These are phyloP conservation scores for Buddleja alternifolia DNA, from an alignment of 257 asterid genomes.

Conservation along the genomic window DNA sequence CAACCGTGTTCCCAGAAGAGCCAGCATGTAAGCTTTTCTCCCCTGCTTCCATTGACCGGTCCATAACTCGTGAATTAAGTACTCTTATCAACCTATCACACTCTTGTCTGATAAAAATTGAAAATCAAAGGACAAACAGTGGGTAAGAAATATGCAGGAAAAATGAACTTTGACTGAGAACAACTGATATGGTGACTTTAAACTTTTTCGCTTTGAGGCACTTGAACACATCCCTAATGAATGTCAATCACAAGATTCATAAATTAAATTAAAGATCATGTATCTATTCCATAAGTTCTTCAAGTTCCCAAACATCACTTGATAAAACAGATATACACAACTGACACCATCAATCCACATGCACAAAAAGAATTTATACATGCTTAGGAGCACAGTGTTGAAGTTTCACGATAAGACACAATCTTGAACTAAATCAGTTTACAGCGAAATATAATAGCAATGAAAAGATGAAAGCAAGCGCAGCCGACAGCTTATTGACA, in stretches of 20 bases:
- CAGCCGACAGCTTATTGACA: conserved; percentile 15
- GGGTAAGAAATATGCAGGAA: conserved; percentile 15
- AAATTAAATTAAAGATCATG: conserved; percentile 6
- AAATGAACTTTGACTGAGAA: not conserved
- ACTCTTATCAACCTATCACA: conserved; percentile 61
- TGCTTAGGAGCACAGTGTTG: conserved; percentile 2
- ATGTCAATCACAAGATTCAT: conserved; percentile 24
- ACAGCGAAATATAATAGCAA: not conserved
- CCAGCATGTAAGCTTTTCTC: conserved; percentile 38
- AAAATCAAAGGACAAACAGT: conserved; percentile 21
- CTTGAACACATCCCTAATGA: conserved; percentile 5
- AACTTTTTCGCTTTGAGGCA: not conserved
- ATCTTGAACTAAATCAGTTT: not conserved
- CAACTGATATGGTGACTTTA: not conserved
- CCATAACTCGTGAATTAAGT: conserved; percentile 71
- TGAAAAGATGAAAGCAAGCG: conserved; percentile 17
- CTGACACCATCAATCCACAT: not conserved
- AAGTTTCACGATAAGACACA: not conserved
- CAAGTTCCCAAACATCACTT: conserved; percentile 5
- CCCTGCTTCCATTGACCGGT: conserved; percentile 41
- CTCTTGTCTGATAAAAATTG: conserved; percentile 64
- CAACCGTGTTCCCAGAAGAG: conserved; percentile 36
- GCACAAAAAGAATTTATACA: not conserved
- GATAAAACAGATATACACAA: conserved; percentile 22
- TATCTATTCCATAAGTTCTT: conserved; percentile 5